A percentile compares a stretch with the other conserved stretches of the same genome.
Conservation (phyloP, 257 asterid genomes). For the Salvia splendens region DNA sequence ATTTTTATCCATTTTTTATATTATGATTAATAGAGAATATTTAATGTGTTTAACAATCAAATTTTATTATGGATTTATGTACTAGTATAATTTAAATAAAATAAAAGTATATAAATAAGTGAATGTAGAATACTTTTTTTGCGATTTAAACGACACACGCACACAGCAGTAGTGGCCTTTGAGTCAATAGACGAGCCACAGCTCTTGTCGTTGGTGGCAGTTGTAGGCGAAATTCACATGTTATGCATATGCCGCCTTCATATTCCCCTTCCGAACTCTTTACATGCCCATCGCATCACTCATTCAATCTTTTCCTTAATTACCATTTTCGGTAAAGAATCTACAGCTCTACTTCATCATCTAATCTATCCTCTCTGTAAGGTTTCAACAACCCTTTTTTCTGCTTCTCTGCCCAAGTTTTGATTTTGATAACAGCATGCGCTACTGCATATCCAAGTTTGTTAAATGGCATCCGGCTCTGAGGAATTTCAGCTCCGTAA, state of each 20-base stretch:
- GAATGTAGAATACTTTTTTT: too few species aligned
- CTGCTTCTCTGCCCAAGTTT: constrained; percentile 1
- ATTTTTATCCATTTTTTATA: too few species aligned
- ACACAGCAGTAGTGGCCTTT: constrained; percentile 13
- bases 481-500: constrained; percentile 49
- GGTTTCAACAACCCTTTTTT: neutral
- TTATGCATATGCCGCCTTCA: constrained; percentile 13
- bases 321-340: too few species aligned
- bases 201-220: neutral
- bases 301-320: neutral
- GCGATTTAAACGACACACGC: neutral
- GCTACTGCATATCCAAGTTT: constrained; percentile 49
- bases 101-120: too few species aligned
- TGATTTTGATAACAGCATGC: constrained; percentile 44
- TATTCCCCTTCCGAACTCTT: neutral
- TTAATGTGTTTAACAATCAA: too few species aligned
- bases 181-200: constrained; percentile 29
- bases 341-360: neutral
- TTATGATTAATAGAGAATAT: too few species aligned
- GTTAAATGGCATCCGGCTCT: constrained; percentile 42
- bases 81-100: too few species aligned
- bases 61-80: too few species aligned
- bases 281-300: neutral
- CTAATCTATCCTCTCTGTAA: neutral
- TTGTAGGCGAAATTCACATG: neutral